These are phyloP conservation scores for Combretum micranthum DNA, from an alignment of 345 rosid genomes.

Conservation along the genomic window DNA sequence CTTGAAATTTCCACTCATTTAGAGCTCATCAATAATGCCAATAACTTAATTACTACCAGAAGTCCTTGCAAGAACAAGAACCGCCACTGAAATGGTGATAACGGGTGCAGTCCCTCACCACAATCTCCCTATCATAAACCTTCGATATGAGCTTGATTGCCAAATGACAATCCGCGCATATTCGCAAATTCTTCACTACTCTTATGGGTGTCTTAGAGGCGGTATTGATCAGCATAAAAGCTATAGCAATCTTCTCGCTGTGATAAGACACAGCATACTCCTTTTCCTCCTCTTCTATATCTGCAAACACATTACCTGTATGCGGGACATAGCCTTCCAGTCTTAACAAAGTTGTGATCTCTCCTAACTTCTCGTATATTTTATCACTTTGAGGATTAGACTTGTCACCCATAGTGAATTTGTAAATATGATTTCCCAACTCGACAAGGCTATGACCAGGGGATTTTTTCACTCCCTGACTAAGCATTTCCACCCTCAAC, in stretches of 20 bases:
- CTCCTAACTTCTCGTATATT: constrained; percentile 47
- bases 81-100: constrained; percentile 81
- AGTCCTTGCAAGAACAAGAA: constrained; percentile 60
- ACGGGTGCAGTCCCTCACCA: constrained; percentile 72
- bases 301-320: constrained; percentile 47
- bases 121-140: constrained; percentile 52
- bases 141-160: constrained; percentile 72
- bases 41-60: constrained; percentile 31
- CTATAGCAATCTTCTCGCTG: constrained; percentile 81
- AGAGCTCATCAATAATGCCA: neutral
- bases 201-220: constrained; percentile 47
- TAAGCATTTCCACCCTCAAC: constrained; percentile 52
- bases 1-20: too few relatives aligned
- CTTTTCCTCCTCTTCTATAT: constrained; percentile 82
- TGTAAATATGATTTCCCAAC: constrained; percentile 54
- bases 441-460: constrained; percentile 76
- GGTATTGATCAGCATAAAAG: constrained; percentile 65
- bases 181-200: constrained; percentile 68
- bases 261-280: constrained; percentile 63
- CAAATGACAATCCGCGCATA: constrained; percentile 77
- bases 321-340: constrained; percentile 56
- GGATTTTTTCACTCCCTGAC: constrained; percentile 53
- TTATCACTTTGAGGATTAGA: constrained; percentile 48
- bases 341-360: constrained; percentile 50
- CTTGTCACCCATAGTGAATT: constrained; percentile 64